phyloP scores from a whole-genome alignment of 2,329 filamentous ascomycete species.

The Pseudocercospora vitis region DNA sequence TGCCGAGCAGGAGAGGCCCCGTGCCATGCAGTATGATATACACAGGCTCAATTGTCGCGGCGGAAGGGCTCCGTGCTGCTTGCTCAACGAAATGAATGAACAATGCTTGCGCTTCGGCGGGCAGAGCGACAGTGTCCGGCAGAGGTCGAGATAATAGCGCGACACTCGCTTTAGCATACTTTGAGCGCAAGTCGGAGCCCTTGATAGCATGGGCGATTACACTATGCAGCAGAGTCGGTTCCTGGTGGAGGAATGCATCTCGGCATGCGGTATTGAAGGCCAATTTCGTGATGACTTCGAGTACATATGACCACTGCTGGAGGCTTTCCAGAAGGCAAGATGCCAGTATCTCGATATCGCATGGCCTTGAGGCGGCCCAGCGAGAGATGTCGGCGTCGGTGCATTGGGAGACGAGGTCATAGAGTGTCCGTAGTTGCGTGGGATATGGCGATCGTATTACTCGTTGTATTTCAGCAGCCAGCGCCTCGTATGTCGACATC shows the following conservation, averaged over 20 bases:
- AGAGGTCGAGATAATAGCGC: slow-evolving; percentile 35
- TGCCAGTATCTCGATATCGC: slow-evolving; percentile 49
- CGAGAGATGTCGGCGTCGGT: slow-evolving; percentile 41
- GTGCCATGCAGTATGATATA: slow-evolving; percentile 37
- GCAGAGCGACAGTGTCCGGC: slow-evolving; percentile 33
- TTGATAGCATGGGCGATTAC: slow-evolving; percentile 33
- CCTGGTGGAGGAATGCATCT: slow-evolving; percentile 35
- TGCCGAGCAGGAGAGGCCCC: slow-evolving; percentile 32
- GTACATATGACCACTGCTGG: slow-evolving; percentile 51
- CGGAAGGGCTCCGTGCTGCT: slow-evolving; percentile 32
- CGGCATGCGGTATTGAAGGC: slow-evolving; percentile 27
- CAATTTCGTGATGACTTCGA: slow-evolving; percentile 52
- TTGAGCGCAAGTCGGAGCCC: slow-evolving; percentile 16
- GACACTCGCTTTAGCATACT: slow-evolving; percentile 30
- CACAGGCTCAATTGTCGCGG: slow-evolving; percentile 34
- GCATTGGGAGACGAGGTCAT: slow-evolving; percentile 23
- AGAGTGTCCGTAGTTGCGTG: slow-evolving; percentile 25
- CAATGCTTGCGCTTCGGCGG: slow-evolving; percentile 36
- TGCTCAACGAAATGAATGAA: slow-evolving; percentile 36
- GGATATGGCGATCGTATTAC: slow-evolving; percentile 38
- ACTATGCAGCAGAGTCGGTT: slow-evolving; percentile 35
- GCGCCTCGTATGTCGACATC: slow-evolving; percentile 21
- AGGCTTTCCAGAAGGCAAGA: slow-evolving; percentile 52
- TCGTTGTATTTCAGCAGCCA: slow-evolving; percentile 32
- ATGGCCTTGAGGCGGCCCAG: slow-evolving; percentile 53